phyloP scores from a whole-genome alignment of 1,284 basidiomycete species.

The Ganoderma boninense region DNA sequence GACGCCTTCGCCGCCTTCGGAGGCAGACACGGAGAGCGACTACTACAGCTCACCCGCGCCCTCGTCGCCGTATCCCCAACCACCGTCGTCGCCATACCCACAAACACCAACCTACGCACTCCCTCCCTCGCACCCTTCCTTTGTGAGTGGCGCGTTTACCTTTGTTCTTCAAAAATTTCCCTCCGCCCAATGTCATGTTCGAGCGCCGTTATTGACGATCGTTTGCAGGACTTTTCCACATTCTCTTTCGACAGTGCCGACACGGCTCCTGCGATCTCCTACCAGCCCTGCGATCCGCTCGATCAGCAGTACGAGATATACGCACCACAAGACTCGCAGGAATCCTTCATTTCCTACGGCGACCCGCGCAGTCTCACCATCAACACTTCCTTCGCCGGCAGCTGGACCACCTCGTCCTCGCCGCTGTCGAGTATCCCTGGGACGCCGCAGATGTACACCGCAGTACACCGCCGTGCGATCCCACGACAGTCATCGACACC shows the following conservation, averaged over 20 bases:
- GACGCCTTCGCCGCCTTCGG: conserved; percentile 32
- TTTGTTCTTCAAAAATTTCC: too few relatives aligned
- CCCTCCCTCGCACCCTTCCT: conserved; percentile 50
- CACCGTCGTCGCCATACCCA: conserved; percentile 38
- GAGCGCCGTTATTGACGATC: conserved; percentile 33
- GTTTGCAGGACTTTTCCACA: conserved; percentile 49
- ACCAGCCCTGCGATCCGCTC: conserved; percentile 43
- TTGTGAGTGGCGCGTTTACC: conserved; percentile 51
- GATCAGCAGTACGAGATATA: conserved; percentile 33
- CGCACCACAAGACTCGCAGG: conserved; percentile 25
- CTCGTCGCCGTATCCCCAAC: conserved; percentile 33
- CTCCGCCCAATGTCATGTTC: neutral
- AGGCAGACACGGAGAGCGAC: conserved; percentile 36
- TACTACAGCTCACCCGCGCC: conserved; percentile 35
- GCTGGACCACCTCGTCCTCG: conserved; percentile 37
- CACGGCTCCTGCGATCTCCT: conserved; percentile 37
- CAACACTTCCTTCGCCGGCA: conserved; percentile 39
- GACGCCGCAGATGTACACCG: conserved; percentile 39
- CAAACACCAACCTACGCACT: conserved; percentile 39
- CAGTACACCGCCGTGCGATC: conserved; percentile 26
- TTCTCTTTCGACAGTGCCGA: conserved; percentile 54
- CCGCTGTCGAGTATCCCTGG: conserved; percentile 43
- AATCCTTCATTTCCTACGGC: conserved; percentile 29
- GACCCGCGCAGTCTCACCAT: conserved; percentile 32
- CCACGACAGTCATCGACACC: conserved; percentile 25